Evolutionary conservation across 176 grass and related monocot species (phyloP).

Genomic region (Raddia distichophylla): DNA sequence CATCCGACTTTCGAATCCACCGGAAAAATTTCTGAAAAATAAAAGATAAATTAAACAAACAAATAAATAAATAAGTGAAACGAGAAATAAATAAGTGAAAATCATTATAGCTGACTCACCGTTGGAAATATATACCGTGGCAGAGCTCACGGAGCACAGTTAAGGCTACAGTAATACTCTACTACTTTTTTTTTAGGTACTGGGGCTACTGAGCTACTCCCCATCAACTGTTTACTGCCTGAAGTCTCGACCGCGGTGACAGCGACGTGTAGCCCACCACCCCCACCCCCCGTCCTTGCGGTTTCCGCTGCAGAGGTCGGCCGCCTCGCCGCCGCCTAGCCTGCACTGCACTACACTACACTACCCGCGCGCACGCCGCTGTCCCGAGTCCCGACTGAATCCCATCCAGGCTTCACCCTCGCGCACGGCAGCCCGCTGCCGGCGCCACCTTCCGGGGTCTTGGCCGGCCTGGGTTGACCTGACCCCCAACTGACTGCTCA

Average conservation of each 20-base stretch:
- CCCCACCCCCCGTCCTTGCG: not conserved
- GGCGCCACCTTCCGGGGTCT: not conserved
- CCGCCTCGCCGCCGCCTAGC: not conserved
- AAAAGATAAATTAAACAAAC: no score
- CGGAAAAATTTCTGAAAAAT: no score
- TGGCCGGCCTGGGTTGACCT: slow-evolving; percentile 30
- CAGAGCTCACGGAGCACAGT: no score
- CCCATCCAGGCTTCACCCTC: slow-evolving; percentile 1
- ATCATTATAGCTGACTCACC: no score
- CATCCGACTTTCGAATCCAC: no score
- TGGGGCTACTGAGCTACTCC: no score
- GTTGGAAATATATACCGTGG: no score
- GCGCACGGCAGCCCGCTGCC: not conserved
- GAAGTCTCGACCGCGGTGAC: not conserved
- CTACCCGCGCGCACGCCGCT: not conserved
- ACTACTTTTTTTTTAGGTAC: no score
- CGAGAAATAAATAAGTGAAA: no score
- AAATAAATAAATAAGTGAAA: no score
- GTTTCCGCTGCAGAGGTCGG: not conserved
- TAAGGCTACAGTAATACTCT: no score
- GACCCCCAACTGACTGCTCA: not conserved
- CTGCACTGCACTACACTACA: not conserved
- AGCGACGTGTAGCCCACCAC: not conserved
- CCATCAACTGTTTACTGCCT: not conserved
- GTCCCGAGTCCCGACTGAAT: not conserved